phyloP scores from a whole-genome alignment of 805 yeast genomes.

The Candida suzukii region DNA sequence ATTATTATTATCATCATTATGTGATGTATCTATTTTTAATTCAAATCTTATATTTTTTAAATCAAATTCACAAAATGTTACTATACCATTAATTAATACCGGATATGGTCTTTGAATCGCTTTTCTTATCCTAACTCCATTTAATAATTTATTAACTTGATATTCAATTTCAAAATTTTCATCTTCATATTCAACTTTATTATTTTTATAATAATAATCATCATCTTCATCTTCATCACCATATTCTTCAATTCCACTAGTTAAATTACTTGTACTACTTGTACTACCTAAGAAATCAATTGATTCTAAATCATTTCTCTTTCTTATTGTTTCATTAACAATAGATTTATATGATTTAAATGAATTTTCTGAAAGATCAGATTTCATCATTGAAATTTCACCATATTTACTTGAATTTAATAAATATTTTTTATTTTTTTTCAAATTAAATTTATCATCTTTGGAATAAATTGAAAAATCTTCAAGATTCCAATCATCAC shows the following conservation, averaged over 20 bases:
- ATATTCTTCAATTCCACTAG: not conserved
- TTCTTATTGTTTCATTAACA: too few relatives aligned
- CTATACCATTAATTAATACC: constrained; percentile 52
- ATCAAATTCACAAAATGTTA: constrained; percentile 53
- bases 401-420: constrained; percentile 10
- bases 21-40: constrained; percentile 34
- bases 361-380: not conserved
- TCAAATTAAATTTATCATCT: constrained; percentile 35
- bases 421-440: constrained; percentile 1
- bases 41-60: constrained; percentile 38
- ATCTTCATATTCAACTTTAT: not conserved
- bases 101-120: constrained; percentile 79
- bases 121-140: constrained; percentile 66
- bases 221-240: not conserved
- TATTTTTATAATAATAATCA: not conserved
- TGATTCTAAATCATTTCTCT: too few relatives aligned
- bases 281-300: too few relatives aligned
- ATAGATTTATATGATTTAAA: not conserved
- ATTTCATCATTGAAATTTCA: constrained; percentile 2
- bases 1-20: constrained; percentile 5
- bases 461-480: constrained; percentile 84
- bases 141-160: constrained; percentile 8
- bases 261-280: not conserved
- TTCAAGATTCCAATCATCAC: constrained; percentile 91
- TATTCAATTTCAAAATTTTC: constrained; percentile 9